Evolutionary conservation across 2,329 filamentous ascomycete species (phyloP).

Genomic region (Didymellaceae sp.): DNA sequence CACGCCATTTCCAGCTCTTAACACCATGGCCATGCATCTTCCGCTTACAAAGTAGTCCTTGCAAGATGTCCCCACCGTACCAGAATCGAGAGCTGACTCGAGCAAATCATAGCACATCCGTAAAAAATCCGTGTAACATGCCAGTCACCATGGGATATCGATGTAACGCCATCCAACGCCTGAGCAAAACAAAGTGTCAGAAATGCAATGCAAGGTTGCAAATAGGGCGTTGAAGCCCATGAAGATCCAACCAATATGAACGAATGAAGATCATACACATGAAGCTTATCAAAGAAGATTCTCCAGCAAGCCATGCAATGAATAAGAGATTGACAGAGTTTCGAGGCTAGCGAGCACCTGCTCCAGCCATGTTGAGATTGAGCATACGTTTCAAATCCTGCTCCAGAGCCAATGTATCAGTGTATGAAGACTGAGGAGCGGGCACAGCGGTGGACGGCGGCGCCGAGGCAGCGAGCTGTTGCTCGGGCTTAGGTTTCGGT

Average conservation of each 20-base stretch:
- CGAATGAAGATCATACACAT: constrained; percentile 26
- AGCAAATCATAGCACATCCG: constrained; percentile 9
- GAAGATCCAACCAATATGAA: constrained; percentile 30
- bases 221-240: neutral
- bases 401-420: constrained; percentile 39
- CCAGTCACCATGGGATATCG: constrained; percentile 15
- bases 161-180: constrained; percentile 28
- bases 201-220: constrained; percentile 22
- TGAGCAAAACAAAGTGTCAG: constrained; percentile 23
- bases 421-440: constrained; percentile 23
- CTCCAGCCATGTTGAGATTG: constrained; percentile 36
- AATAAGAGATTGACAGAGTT: constrained; percentile 21
- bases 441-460: constrained; percentile 23
- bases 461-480: constrained; percentile 31
- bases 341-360: constrained; percentile 32
- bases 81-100: constrained; percentile 6
- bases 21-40: constrained; percentile 15
- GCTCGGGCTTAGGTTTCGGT: constrained; percentile 23
- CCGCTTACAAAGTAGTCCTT: constrained; percentile 11
- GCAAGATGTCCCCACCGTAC: constrained; percentile 9
- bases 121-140: constrained; percentile 16
- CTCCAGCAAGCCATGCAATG: constrained; percentile 35
- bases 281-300: constrained; percentile 22
- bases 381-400: constrained; percentile 47
- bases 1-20: constrained; percentile 17